Conservation (phyloP, 139 green algal genomes). For the Coccomyxa sp. region DNA sequence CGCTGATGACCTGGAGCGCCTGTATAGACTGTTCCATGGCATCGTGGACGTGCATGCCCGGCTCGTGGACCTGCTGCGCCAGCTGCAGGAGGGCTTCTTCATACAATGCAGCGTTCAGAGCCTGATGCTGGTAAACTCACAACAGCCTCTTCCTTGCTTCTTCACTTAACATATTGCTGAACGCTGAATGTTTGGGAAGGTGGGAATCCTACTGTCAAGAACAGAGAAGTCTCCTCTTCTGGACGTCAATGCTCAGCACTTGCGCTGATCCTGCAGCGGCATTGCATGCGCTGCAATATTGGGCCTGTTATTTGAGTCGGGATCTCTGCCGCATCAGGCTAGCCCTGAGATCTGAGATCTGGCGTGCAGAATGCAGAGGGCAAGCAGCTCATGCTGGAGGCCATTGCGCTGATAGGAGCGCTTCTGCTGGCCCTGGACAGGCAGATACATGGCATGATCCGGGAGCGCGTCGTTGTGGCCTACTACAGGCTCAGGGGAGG, state of each 20-base stretch:
- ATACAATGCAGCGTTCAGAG: slow-evolving; percentile 5
- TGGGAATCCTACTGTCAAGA: background rate
- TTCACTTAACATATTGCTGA: background rate
- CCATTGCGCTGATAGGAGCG: background rate
- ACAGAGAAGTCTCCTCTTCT: background rate
- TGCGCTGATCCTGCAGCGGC: background rate
- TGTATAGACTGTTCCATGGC: slow-evolving; percentile 5
- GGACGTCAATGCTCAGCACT: background rate
- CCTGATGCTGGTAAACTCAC: background rate
- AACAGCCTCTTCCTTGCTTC: background rate
- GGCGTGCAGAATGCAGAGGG: slow-evolving; percentile 2
- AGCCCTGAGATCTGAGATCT: too few relatives aligned
- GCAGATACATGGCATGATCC: background rate
- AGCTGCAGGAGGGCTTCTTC: background rate
- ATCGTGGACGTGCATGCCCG: slow-evolving; percentile 6
- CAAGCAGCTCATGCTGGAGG: slow-evolving; percentile 17
- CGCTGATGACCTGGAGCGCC: background rate
- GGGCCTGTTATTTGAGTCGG: background rate
- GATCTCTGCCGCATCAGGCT: background rate
- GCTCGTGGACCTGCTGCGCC: background rate
- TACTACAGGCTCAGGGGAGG: slow-evolving; percentile 7
- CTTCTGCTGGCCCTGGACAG: slow-evolving; percentile 13
- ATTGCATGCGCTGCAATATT: background rate
- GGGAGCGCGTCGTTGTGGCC: slow-evolving; percentile 12
- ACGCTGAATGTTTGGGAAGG: background rate